Evolutionary conservation across 129 eudicot genomes (phyloP).

Genomic region (Tagetes patula): DNA sequence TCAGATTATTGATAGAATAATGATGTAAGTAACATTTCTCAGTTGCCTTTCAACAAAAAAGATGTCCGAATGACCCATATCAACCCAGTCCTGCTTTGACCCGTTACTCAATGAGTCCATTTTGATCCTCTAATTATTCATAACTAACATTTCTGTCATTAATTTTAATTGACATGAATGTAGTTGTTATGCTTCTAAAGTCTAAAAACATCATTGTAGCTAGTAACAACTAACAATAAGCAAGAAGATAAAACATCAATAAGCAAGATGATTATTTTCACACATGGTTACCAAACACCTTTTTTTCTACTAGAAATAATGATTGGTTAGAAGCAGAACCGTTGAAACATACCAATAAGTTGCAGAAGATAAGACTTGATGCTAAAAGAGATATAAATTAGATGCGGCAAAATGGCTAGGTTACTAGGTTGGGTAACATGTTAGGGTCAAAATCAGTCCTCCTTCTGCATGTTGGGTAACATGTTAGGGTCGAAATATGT

Average conservation of each 20-base stretch:
- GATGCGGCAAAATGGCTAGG: background rate
- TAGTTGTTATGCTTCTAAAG: background rate
- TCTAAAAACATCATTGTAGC: background rate
- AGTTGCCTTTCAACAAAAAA: background rate
- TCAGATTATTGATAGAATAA: background rate
- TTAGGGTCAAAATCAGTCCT: background rate
- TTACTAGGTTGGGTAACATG: background rate
- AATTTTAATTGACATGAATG: background rate
- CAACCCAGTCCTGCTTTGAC: background rate
- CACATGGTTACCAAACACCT: background rate
- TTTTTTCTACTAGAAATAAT: too few species aligned
- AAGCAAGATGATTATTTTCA: background rate
- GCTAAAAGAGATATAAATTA: background rate
- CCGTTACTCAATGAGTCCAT: background rate
- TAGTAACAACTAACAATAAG: too few species aligned
- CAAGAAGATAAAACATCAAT: background rate
- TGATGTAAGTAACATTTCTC: background rate
- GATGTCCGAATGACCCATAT: background rate
- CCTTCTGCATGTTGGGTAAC: background rate
- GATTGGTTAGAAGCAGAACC: too few species aligned
- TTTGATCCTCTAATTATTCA: background rate
- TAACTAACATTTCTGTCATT: background rate
- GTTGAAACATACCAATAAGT: slow-evolving; percentile 9
- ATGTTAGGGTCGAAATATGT: background rate
- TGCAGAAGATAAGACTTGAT: slow-evolving; percentile 4